Percentiles rank a stretch among this genome's conserved stretches.
phyloP scores from a whole-genome alignment of 257 asterid species.

The Solanum chmielewskii region DNA sequence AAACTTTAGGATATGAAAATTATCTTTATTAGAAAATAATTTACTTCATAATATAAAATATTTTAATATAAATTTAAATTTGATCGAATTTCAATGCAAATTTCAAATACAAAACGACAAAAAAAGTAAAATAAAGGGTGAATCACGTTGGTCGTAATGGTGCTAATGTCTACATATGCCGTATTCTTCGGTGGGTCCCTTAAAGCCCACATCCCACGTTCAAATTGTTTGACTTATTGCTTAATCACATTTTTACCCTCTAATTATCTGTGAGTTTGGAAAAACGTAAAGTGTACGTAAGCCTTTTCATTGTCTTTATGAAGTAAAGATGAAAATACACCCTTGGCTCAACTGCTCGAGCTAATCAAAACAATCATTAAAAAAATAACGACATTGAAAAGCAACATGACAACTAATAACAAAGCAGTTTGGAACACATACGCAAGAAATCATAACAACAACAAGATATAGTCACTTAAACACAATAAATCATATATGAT shows the following conservation, averaged over 20 bases:
- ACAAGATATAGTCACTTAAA: too few relatives aligned
- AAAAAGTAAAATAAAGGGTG: not conserved
- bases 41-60: not conserved
- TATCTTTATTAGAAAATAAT: rapidly evolving
- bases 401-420: not conserved
- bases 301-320: rapidly evolving
- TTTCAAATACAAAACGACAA: rapidly evolving
- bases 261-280: rapidly evolving
- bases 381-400: rapidly evolving
- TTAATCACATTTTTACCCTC: not conserved
- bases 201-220: not conserved
- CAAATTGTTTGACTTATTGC: not conserved
- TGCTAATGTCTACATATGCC: not conserved
- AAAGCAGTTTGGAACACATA: too few relatives aligned
- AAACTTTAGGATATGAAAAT: not conserved
- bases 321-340: too few relatives aligned
- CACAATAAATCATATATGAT: not conserved
- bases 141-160: not conserved
- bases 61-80: rapidly evolving
- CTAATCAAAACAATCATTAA: too few relatives aligned
- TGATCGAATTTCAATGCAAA: rapidly evolving
- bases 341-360: not conserved
- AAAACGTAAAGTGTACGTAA: rapidly evolving
- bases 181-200: not conserved
- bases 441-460: rapidly evolving